Conservation (phyloP, 768 basidiomycete genomes). For the Kwoniella sp. region DNA sequence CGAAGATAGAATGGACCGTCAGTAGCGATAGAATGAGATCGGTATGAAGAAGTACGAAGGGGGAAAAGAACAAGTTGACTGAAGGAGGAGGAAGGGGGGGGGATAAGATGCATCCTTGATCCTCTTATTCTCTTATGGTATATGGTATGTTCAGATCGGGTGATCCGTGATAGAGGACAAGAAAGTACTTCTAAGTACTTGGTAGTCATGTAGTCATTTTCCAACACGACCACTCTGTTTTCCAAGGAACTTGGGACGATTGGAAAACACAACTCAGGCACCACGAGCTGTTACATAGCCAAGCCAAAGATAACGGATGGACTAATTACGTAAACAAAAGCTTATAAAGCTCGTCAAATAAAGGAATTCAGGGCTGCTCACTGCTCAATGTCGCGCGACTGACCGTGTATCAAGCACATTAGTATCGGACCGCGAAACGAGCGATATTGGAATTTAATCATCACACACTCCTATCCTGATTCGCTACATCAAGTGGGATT, state of each 20-base stretch:
- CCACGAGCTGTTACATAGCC: no score
- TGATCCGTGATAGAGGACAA: not conserved
- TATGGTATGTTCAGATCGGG: not conserved
- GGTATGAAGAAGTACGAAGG: not conserved
- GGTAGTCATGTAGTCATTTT: not conserved
- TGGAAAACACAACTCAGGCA: conserved; percentile 8
- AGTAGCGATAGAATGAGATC: not conserved
- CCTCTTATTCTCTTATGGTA: no score
- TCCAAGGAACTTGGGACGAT: conserved; percentile 10
- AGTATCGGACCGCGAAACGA: not conserved
- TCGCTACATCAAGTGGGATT: not conserved
- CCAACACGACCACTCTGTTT: conserved; percentile 2
- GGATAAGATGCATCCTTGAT: not conserved
- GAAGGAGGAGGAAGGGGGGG: not conserved
- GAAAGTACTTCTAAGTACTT: no score
- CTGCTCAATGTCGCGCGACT: no score
- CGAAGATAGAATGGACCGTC: no score
- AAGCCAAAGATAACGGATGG: no score
- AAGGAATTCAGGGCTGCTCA: not conserved
- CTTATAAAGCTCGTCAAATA: not conserved
- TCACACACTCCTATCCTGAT: not conserved
- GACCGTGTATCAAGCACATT: not conserved
- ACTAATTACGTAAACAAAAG: no score
- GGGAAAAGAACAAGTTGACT: not conserved
- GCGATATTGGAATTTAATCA: not conserved